Evolutionary conservation across 352 stramenopile genomes (phyloP).

Genomic region (Pilasporangium apinafurcum): DNA sequence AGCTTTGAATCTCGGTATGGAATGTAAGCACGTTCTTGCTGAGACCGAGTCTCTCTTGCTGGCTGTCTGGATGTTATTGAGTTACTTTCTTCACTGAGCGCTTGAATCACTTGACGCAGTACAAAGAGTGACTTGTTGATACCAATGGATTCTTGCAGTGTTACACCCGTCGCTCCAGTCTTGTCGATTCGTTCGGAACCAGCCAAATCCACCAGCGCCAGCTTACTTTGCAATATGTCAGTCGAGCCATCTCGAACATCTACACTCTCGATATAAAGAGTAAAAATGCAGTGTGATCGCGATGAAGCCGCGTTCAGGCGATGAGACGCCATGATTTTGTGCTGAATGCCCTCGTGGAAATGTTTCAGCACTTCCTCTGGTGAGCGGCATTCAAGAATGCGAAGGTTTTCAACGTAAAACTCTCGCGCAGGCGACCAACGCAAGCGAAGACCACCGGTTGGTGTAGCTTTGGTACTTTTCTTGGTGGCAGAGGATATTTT

Average conservation of each 20-base stretch:
- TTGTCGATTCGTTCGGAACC: conserved; percentile 56
- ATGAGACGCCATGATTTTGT: conserved; percentile 61
- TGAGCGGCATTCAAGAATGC: conserved; percentile 28
- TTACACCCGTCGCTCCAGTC: conserved; percentile 43
- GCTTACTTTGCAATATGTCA: conserved; percentile 38
- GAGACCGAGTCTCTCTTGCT: background rate
- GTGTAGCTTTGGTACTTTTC: background rate
- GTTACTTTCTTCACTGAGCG: conserved; percentile 30
- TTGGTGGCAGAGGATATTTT: background rate
- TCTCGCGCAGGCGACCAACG: conserved; percentile 39
- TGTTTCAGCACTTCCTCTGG: conserved; percentile 33
- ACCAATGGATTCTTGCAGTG: conserved; percentile 46
- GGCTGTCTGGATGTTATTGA: no score
- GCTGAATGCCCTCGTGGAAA: conserved; percentile 49
- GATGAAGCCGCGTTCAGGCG: conserved; percentile 47
- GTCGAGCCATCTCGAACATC: conserved; percentile 18
- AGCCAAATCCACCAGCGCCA: conserved; percentile 57
- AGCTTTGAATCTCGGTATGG: conserved; percentile 65
- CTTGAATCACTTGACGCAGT: conserved; percentile 48
- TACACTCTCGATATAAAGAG: conserved; percentile 46
- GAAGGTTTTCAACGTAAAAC: conserved; percentile 61
- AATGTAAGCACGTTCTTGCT: conserved; percentile 27
- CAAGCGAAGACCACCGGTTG: conserved; percentile 20
- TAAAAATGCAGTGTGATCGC: conserved; percentile 50
- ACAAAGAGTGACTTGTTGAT: conserved; percentile 70